Base-by-base conservation (phyloP, 1,139 yeast species). In the Yamadazyma taylorii region DNA sequence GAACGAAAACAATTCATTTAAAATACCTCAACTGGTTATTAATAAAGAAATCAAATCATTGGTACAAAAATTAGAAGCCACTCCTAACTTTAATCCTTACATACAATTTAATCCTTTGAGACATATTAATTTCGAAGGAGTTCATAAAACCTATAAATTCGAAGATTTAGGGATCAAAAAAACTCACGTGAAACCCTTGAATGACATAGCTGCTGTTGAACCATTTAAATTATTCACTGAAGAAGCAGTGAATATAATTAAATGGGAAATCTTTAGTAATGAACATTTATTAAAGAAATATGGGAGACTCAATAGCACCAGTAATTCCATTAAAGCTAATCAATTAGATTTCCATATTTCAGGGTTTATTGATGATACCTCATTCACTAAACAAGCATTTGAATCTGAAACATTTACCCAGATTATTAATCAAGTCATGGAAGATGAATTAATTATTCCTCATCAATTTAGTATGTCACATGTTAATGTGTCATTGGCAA, bases 191-290 rank as follows among this genome's bases (percentile, higher is more conserved):
- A 36, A 43, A 12, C 62, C 63, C 3, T 39, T 56, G 1, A 45
- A 52, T 23, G 52, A 52, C 14, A 47, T 62, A 38, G 69, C 60
- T 5, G 67, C 61, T 11, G 49, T 56, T 13, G 61, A 51, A 32
- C 66, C 68, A 16, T 62, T 61, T 38, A 59, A 60, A 24, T 40
- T 62, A 10, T 44, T 61, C 25, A 49, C 61, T 1, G 53, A 55
- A 41, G 66, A 61, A 41, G 66, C 66, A 2, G 50, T 54, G 24
- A 56, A 60, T 38, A 52, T 61, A 48, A 43, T 62, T 39, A 46
- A 56, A 27, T 60, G 60, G 57, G 69, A 63, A 43, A 48, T 56
- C 1, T 47, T 63, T 23, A 52, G 51, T 34, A 52, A 53, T n/a
- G 38, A 51, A 3, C 46, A 50, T 2, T 63, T 74, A 35, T 25